phyloP scores from a whole-genome alignment of 2,329 filamentous ascomycete species.

The Curvularia sp. region DNA sequence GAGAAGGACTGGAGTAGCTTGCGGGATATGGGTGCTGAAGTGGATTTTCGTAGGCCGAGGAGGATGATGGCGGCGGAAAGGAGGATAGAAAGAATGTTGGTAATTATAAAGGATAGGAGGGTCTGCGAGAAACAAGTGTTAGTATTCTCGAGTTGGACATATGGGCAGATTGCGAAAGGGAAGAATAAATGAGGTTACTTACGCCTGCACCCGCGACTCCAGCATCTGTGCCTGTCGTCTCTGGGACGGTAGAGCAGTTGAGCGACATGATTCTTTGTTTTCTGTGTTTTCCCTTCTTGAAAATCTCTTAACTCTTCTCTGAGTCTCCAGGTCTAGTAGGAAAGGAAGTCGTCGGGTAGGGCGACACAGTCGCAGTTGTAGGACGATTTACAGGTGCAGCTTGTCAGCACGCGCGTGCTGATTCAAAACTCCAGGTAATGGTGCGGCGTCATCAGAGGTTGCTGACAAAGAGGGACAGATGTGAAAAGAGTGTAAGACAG shows the following conservation, averaged over 20 bases:
- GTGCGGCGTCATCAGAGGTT: background rate
- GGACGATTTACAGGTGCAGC: background rate
- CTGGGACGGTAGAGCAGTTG: constrained; percentile 56
- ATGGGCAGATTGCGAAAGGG: background rate
- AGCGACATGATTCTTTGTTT: constrained; percentile 18
- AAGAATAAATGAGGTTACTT: constrained; percentile 33
- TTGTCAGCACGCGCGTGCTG: background rate
- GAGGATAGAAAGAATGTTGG: constrained; percentile 63
- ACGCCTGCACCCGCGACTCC: constrained; percentile 65
- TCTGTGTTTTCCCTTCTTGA: background rate
- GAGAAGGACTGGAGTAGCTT: constrained; percentile 71
- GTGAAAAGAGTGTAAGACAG: background rate
- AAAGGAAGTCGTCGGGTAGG: background rate
- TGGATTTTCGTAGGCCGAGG: constrained; percentile 58
- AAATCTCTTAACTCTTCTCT: constrained; percentile 9
- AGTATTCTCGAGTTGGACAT: background rate
- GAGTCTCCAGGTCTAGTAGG: constrained; percentile 24
- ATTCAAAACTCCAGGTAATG: no score
- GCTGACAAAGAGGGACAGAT: background rate
- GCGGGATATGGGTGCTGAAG: constrained; percentile 61
- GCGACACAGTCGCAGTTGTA: background rate
- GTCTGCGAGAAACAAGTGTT: constrained; percentile 46
- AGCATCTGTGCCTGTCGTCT: constrained; percentile 59
- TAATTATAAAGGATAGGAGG: constrained; percentile 71
- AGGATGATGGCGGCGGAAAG: constrained; percentile 65